A percentile compares a stretch with the other conserved stretches of the same genome.
Conservation (phyloP, 352 stramenopile genomes). For the Blastocystis sp. region DNA sequence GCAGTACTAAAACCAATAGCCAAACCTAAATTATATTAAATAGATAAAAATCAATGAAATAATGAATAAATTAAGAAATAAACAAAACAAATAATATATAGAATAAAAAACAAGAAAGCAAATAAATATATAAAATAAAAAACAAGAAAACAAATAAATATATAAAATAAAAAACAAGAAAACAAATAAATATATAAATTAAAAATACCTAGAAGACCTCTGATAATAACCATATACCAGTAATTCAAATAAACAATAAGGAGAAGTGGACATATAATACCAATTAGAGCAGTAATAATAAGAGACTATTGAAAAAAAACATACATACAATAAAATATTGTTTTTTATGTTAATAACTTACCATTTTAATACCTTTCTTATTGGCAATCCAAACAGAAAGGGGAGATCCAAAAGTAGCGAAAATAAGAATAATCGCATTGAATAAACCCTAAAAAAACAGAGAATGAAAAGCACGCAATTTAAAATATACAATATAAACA, state of each 20-base stretch:
- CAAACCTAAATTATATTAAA: too few relatives aligned
- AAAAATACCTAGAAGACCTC: slow-evolving; percentile 16
- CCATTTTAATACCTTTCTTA: slow-evolving; percentile 14
- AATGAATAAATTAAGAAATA: too few relatives aligned
- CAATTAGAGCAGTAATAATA: slow-evolving; percentile 1
- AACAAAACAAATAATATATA: too few relatives aligned
- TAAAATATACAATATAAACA: too few relatives aligned
- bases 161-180: too few relatives aligned
- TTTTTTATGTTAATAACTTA: background rate
- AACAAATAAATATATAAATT: too few relatives aligned
- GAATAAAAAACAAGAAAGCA: too few relatives aligned
- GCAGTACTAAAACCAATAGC: slow-evolving; percentile 19
- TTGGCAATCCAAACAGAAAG: slow-evolving; percentile 27
- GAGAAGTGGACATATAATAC: slow-evolving; percentile 14
- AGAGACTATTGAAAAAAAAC: background rate
- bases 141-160: too few relatives aligned
- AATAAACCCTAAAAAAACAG: slow-evolving; percentile 36
- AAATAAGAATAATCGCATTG: slow-evolving; percentile 22
- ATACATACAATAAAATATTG: too few relatives aligned
- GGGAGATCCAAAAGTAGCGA: slow-evolving; percentile 29
- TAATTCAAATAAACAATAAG: slow-evolving; percentile 20
- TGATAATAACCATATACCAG: slow-evolving; percentile 10
- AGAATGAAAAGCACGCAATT: too few relatives aligned
- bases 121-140: too few relatives aligned
- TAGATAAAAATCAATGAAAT: too few relatives aligned